Evolutionary conservation across 192 early-diverging fungal genomes (phyloP).

Genomic region (Backusella westeae): DNA sequence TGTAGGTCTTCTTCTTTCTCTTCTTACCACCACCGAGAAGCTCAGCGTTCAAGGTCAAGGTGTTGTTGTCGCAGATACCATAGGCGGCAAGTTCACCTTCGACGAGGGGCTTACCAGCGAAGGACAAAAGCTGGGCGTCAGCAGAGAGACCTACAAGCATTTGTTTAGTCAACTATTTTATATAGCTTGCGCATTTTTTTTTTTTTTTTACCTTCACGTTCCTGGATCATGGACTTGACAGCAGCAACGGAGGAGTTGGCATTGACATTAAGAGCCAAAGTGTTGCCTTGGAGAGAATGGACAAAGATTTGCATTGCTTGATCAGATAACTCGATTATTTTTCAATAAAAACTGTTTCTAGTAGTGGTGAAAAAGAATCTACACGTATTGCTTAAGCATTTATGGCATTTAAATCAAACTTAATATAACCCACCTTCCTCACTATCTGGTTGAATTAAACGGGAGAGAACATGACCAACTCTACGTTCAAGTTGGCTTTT

Average conservation of each 20-base stretch:
- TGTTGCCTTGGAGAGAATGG: constrained; percentile 62
- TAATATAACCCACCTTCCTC: constrained; percentile 43
- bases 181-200: background rate
- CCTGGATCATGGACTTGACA: constrained; percentile 57
- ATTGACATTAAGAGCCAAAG: constrained; percentile 55
- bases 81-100: constrained; percentile 47
- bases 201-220: constrained; percentile 43
- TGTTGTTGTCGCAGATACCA: constrained; percentile 66
- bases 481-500: background rate
- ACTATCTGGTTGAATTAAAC: constrained; percentile 50
- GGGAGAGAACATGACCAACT: constrained; percentile 17
- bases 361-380: constrained; percentile 22
- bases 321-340: constrained; percentile 59
- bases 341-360: constrained; percentile 41
- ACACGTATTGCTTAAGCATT: background rate
- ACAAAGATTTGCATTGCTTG: constrained; percentile 60
- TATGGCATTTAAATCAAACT: no score
- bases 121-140: constrained; percentile 56
- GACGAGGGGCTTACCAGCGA: constrained; percentile 47
- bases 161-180: no score
- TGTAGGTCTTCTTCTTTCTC: constrained; percentile 99
- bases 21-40: constrained; percentile 93
- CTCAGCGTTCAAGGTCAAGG: constrained; percentile 70
- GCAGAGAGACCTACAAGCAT: constrained; percentile 49
- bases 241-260: constrained; percentile 40